phyloP scores from a whole-genome alignment of 805 yeast genomes.

The Kuraishia ogatae region DNA sequence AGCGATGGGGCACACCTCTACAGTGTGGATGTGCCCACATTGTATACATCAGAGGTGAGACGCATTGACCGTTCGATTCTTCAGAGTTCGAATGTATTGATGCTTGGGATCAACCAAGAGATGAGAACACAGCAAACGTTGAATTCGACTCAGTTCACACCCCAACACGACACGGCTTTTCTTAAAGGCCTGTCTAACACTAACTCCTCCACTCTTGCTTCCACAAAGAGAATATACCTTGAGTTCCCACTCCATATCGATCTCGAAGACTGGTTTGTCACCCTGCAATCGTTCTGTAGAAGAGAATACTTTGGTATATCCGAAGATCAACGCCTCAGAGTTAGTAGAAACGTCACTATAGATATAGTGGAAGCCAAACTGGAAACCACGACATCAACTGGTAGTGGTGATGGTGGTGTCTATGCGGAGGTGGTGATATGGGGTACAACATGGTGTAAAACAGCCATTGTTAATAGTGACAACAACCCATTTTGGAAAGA shows the following conservation, averaged over 20 bases:
- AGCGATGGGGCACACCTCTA: conserved; percentile 55
- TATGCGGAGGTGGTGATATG: conserved; percentile 71
- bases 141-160: conserved; percentile 10
- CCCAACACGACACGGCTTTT: conserved; percentile 2
- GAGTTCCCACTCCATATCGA: conserved; percentile 62
- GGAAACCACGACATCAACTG: conserved; percentile 12
- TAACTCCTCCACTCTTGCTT: conserved; percentile 3
- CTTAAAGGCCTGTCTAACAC: conserved; percentile 4
- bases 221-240: conserved; percentile 32
- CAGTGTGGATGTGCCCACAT: conserved; percentile 42
- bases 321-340: conserved; percentile 32
- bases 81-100: conserved; percentile 49
- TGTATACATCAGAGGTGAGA: conserved; percentile 54
- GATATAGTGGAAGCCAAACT: conserved; percentile 62
- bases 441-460: conserved; percentile 70
- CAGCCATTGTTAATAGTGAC: conserved; percentile 48
- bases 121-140: conserved; percentile 36
- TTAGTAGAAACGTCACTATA: conserved; percentile 43
- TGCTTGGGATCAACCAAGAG: conserved; percentile 46
- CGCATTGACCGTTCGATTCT: conserved; percentile 56
- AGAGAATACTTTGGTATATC: conserved; percentile 30
- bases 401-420: conserved; percentile 12
- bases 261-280: conserved; percentile 71
- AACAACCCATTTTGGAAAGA: conserved; percentile 80
- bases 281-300: conserved; percentile 53